Evolutionary conservation across 208 protist genomes (phyloP).

Genomic region (Polymyxa betae): DNA sequence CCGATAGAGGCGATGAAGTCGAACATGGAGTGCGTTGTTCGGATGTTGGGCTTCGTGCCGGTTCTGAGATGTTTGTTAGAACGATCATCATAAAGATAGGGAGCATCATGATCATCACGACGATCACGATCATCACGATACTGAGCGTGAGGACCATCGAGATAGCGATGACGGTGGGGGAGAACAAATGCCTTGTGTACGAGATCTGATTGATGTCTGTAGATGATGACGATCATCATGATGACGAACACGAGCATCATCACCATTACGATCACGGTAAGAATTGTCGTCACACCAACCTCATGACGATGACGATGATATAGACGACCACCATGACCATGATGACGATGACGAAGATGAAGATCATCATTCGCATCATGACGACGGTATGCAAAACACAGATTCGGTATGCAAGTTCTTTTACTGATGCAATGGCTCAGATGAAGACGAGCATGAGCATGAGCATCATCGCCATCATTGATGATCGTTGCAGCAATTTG

Average conservation of each 20-base stretch:
- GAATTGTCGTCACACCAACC: neutral
- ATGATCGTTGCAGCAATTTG: no score
- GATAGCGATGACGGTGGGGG: neutral
- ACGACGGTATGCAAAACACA: no score
- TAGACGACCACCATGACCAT: conserved; percentile 22
- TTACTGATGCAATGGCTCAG: no score
- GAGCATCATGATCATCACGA: conserved; percentile 30
- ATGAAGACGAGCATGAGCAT: no score
- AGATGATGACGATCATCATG: neutral
- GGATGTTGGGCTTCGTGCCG: neutral
- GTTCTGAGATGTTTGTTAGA: neutral
- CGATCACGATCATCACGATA: conserved; percentile 41
- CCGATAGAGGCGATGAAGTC: neutral
- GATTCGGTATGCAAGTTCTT: no score
- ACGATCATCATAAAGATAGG: conserved; percentile 10
- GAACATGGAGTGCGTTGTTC: neutral
- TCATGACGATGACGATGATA: conserved; percentile 31
- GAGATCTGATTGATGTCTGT: neutral
- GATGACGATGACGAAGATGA: conserved; percentile 19
- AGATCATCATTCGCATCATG: no score
- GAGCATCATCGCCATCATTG: no score
- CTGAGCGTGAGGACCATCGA: neutral
- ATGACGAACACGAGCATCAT: neutral
- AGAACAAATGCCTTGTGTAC: neutral
- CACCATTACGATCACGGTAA: neutral